Evolutionary conservation across 495 filamentous ascomycete genomes (phyloP), one percentile per base, ranked within the genome.

Genomic region (Parathielavia hyrcaniae): DNA sequence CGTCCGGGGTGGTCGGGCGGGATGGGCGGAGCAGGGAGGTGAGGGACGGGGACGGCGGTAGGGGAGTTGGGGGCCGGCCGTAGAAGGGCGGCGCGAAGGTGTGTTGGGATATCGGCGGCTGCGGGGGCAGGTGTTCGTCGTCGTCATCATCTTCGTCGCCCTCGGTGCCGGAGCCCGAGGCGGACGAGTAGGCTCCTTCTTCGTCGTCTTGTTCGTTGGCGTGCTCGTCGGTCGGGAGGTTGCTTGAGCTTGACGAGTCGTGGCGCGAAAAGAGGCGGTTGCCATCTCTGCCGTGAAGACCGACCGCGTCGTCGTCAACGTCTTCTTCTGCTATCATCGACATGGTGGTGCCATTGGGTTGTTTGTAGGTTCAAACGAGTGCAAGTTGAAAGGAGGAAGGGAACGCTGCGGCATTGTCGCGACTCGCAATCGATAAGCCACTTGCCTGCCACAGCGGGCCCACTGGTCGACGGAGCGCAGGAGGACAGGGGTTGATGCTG

Each of bases 1-100:
- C 86, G 68, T 96, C 90, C 7, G 93, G 92, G 0, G 93, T 97
- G 0, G 88, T 93, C 0, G 91, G 92, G 20, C 93, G 80, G 17
- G 89, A 92, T 10, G 92, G 90, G 53, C 92, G 85, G 6, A 97
- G 83, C n/a, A 98, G 82, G 1, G 90, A 95, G n/a, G 93, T 97
- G 52, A 98, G 70, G 1, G 90, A 96, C 1, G 93, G 93, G 3
- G 92, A 97, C 0, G 93, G 93, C 0, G 93, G 93, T 9, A 98
- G 75, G 5, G 93, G 93, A 5, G 89, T 92, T 0, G 89, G 89
- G 17, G 89, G 89, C 12, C 88, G 81, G 62, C 90, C 90, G 74
- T 95, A 95, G 76, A 91, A 95, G 13, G 89, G 89, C 23, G 89
- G 89, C 36, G 87, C 88, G 70, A 93, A 91, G 61, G 83, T 83